Conservation (phyloP, 768 basidiomycete species). For the Arthromyces matolae region DNA sequence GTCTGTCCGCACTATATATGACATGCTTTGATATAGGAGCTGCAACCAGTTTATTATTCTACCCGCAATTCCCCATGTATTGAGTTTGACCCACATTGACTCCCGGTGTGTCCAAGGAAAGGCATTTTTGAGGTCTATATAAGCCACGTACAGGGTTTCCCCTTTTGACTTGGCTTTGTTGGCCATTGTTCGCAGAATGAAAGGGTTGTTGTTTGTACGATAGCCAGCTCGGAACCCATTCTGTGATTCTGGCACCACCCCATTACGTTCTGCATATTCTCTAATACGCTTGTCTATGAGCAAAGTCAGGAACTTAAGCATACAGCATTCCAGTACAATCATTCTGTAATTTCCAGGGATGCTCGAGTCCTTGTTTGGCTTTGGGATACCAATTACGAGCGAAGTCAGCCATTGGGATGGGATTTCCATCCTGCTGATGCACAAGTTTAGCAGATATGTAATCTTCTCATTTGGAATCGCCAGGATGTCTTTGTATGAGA, state of each 20-base stretch:
- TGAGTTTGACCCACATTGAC: too few relatives aligned
- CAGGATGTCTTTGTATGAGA: background rate
- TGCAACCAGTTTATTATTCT: too few relatives aligned
- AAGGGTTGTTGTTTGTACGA: background rate
- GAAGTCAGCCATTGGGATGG: background rate
- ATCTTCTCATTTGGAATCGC: background rate
- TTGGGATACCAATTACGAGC: conserved; percentile 2
- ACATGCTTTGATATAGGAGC: too few relatives aligned
- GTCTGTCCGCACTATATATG: too few relatives aligned
- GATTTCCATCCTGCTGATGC: background rate
- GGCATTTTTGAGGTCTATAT: background rate
- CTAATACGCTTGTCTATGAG: background rate
- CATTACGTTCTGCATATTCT: background rate
- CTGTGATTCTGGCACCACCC: background rate
- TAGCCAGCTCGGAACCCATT: conserved; percentile 1
- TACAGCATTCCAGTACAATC: background rate
- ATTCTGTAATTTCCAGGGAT: background rate
- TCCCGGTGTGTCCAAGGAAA: background rate
- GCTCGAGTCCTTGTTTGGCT: background rate
- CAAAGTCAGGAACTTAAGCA: conserved; percentile 1
- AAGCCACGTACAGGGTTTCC: background rate
- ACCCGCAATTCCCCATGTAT: too few relatives aligned
- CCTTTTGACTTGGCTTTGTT: background rate
- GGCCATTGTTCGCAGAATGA: background rate
- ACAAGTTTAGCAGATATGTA: background rate